These are phyloP conservation scores for Tricholoma bakamatsutake DNA, from an alignment of 768 basidiomycete species.

Conservation along the genomic window DNA sequence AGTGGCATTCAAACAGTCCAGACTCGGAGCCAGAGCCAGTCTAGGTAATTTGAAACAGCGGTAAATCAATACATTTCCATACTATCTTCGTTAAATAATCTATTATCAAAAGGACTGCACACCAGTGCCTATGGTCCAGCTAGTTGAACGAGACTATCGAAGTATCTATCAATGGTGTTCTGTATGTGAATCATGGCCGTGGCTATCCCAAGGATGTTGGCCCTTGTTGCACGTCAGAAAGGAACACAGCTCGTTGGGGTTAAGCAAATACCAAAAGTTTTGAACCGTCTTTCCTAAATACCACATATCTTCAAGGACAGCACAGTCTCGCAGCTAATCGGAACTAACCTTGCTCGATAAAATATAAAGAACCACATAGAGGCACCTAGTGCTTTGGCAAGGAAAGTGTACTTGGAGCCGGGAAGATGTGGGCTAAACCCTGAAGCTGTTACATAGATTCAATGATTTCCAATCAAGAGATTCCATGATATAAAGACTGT, in stretches of 20 bases:
- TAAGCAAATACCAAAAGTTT: slow-evolving; percentile 58
- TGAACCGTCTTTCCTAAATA: slow-evolving; percentile 63
- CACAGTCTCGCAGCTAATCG: neutral
- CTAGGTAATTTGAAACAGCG: neutral
- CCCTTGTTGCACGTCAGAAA: slow-evolving; percentile 32
- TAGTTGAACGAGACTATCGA: neutral
- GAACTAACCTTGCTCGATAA: slow-evolving; percentile 82
- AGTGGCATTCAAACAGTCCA: neutral
- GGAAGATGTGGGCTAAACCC: slow-evolving; percentile 91
- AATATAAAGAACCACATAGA: slow-evolving; percentile 99
- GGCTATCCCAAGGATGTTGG: slow-evolving; percentile 41
- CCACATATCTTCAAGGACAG: neutral
- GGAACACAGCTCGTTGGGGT: neutral
- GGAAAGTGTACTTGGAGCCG: slow-evolving; percentile 65
- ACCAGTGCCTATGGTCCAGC: neutral
- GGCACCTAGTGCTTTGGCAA: slow-evolving; percentile 83
- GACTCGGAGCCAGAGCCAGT: neutral
- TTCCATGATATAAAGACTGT: slow-evolving; percentile 9
- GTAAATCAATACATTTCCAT: neutral
- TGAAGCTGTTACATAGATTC: slow-evolving; percentile 35
- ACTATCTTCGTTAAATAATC: neutral
- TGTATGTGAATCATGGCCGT: slow-evolving; percentile 27
- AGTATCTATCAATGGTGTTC: slow-evolving; percentile 33
- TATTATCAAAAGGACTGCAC: neutral
- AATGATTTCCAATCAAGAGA: slow-evolving; percentile 2